Percentiles rank a stretch among this genome's conserved stretches.
Evolutionary conservation across 2,329 filamentous ascomycete genomes (phyloP).

Genomic region (Pseudogymnoascus verrucosus): DNA sequence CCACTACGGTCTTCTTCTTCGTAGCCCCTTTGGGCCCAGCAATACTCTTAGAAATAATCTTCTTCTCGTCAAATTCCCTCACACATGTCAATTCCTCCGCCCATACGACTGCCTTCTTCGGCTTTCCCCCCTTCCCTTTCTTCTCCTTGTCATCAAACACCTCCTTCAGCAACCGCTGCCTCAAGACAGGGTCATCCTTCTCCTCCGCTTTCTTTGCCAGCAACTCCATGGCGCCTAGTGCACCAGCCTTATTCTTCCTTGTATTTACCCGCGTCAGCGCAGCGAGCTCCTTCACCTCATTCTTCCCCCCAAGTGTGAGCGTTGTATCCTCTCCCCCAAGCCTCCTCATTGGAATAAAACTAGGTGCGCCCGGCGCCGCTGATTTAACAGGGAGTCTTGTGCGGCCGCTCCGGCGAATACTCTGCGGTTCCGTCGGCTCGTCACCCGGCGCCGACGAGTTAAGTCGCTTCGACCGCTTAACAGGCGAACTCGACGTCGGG

Average conservation of each 20-base stretch:
- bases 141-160: conserved; percentile 25
- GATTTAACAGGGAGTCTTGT: conserved; percentile 24
- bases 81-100: conserved; percentile 26
- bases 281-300: conserved; percentile 24
- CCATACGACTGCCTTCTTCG: conserved; percentile 25
- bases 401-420: conserved; percentile 24
- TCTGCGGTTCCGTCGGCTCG: not conserved
- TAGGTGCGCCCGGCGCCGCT: conserved; percentile 20
- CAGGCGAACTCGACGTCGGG: not conserved
- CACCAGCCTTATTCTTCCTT: conserved; percentile 36
- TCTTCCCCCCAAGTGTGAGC: conserved; percentile 16
- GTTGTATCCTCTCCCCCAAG: conserved; percentile 25
- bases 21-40: conserved; percentile 14
- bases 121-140: conserved; percentile 22
- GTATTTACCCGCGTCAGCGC: conserved; percentile 37
- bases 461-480: not conserved
- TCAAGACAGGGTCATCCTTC: conserved; percentile 32
- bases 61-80: conserved; percentile 19
- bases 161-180: conserved; percentile 29
- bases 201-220: conserved; percentile 30
- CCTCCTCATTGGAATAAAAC: conserved; percentile 26
- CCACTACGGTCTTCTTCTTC: conserved; percentile 18
- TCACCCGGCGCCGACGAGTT: not conserved
- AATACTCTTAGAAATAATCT: conserved; percentile 19
- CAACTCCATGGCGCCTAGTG: conserved; percentile 25